A percentile compares a stretch with the other conserved stretches of the same genome.
Evolutionary conservation across 2,329 filamentous ascomycete species (phyloP).

Genomic region (Parascedosporium putredinis): DNA sequence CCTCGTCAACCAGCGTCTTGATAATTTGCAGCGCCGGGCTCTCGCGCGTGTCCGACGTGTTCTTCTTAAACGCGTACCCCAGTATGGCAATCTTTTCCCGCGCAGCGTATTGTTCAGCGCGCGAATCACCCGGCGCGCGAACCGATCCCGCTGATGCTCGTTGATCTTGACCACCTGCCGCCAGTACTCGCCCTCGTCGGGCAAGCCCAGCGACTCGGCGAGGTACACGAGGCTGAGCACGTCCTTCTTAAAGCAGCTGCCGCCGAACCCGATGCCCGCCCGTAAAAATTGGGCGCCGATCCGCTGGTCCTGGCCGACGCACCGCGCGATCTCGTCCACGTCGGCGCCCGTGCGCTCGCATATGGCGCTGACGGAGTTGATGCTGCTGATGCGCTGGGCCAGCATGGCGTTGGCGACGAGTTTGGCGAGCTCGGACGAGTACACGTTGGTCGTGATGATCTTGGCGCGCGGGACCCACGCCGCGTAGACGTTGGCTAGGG

Average conservation of each 20-base stretch:
- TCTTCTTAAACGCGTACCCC: constrained; percentile 72
- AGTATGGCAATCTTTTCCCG: constrained; percentile 63
- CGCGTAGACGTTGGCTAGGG: constrained; percentile 56
- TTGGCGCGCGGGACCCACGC: constrained; percentile 57
- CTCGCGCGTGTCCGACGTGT: constrained; percentile 66
- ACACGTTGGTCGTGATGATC: constrained; percentile 64
- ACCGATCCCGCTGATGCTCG: constrained; percentile 61
- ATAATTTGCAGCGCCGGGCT: constrained; percentile 60
- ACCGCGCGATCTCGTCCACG: constrained; percentile 59
- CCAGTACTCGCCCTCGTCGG: constrained; percentile 69
- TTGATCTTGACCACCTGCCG: constrained; percentile 65
- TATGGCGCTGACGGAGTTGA: constrained; percentile 72
- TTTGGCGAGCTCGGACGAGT: constrained; percentile 71
- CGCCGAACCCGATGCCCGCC: constrained; percentile 67
- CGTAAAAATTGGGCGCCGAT: constrained; percentile 66
- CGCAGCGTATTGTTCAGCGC: constrained; percentile 58
- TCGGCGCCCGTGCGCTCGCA: constrained; percentile 69
- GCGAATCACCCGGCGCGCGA: constrained; percentile 54
- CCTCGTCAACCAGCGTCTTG: constrained; percentile 53
- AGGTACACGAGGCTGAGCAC: constrained; percentile 65
- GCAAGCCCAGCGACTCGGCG: constrained; percentile 56
- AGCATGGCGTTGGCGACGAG: constrained; percentile 72
- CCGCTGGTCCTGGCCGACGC: constrained; percentile 58
- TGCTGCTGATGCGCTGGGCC: constrained; percentile 69
- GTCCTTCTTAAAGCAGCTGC: constrained; percentile 76